Evolutionary conservation across 805 yeast species (phyloP).

Genomic region (Candida fluviatilis): DNA sequence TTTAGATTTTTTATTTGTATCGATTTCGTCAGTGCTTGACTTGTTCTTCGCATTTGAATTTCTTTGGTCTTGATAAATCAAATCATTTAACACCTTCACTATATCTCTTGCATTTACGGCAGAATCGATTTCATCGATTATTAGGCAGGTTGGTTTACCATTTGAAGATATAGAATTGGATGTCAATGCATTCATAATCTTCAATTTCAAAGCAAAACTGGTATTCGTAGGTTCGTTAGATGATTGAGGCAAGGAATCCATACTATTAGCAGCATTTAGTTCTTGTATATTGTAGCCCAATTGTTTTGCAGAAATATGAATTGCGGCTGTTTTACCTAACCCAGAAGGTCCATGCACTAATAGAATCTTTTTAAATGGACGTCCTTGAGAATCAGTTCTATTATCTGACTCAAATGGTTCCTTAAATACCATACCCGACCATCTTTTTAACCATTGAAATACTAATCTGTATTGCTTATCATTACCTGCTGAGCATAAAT

Average conservation of each 20-base stretch:
- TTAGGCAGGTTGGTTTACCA: conserved; percentile 73
- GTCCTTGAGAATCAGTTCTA: conserved; percentile 25
- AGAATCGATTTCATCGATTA: conserved; percentile 84
- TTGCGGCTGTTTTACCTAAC: conserved; percentile 84
- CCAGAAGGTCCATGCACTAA: conserved; percentile 93
- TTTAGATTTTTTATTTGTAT: conserved; percentile 18
- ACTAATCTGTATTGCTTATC: conserved; percentile 36
- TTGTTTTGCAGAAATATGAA: conserved; percentile 79
- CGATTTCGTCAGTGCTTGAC: conserved; percentile 16
- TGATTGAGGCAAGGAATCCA: conserved; percentile 30
- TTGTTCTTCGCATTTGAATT: conserved; percentile 35
- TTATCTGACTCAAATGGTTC: conserved; percentile 12
- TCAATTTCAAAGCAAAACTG: conserved; percentile 28
- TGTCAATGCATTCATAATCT: conserved; percentile 53
- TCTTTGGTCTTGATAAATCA: conserved; percentile 53
- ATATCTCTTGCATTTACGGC: conserved; percentile 34
- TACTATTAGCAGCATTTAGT: conserved; percentile 64
- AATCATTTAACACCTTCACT: conserved; percentile 49
- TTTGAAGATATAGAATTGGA: conserved; percentile 55
- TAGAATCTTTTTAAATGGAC: conserved; percentile 52
- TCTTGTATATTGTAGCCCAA: conserved; percentile 79
- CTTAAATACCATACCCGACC: conserved; percentile 32
- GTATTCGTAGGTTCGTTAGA: conserved; percentile 41
- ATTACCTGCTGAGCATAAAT: conserved; percentile 43
- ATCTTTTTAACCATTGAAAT: conserved; percentile 38